phyloP scores from a whole-genome alignment of 2,329 filamentous ascomycete species.

The Setomelanomma holmii region DNA sequence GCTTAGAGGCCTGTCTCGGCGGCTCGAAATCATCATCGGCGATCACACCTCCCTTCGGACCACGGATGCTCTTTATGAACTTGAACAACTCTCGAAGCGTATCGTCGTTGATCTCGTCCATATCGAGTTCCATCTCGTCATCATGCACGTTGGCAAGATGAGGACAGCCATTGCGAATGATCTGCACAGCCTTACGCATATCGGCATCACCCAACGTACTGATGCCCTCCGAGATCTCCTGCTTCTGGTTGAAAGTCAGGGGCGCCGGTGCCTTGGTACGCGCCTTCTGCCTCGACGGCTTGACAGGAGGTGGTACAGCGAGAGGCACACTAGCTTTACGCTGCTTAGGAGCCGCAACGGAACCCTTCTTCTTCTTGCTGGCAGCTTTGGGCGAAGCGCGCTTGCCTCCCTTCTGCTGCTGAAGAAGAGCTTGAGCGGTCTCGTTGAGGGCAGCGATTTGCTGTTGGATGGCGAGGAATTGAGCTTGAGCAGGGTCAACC shows the following conservation, averaged over 20 bases:
- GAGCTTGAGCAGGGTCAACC: conserved; percentile 51
- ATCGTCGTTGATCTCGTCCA: conserved; percentile 64
- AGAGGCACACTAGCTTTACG: conserved; percentile 35
- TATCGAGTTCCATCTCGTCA: conserved; percentile 70
- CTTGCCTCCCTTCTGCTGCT: conserved; percentile 53
- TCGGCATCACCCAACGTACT: conserved; percentile 79
- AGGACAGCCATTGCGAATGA: conserved; percentile 85
- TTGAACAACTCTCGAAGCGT: conserved; percentile 63
- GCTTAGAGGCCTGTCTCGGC: conserved; percentile 44
- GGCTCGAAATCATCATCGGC: conserved; percentile 60
- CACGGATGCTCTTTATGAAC: conserved; percentile 57
- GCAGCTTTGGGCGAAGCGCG: conserved; percentile 61
- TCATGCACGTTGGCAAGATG: conserved; percentile 65
- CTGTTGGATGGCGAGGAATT: conserved; percentile 62
- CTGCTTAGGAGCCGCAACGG: conserved; percentile 27
- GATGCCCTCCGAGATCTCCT: conserved; percentile 86
- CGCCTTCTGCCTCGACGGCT: conserved; percentile 53
- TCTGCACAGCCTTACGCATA: conserved; percentile 80
- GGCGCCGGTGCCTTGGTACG: conserved; percentile 66
- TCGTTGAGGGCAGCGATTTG: conserved; percentile 72
- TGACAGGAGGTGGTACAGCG: conserved; percentile 37
- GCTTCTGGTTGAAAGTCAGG: conserved; percentile 82
- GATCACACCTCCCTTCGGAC: conserved; percentile 43
- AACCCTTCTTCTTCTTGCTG: conserved; percentile 55
- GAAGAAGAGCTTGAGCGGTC: conserved; percentile 65